These are phyloP conservation scores for Magnusiomyces tetraspermus DNA, from an alignment of 1,139 yeast species.

Conservation along the genomic window DNA sequence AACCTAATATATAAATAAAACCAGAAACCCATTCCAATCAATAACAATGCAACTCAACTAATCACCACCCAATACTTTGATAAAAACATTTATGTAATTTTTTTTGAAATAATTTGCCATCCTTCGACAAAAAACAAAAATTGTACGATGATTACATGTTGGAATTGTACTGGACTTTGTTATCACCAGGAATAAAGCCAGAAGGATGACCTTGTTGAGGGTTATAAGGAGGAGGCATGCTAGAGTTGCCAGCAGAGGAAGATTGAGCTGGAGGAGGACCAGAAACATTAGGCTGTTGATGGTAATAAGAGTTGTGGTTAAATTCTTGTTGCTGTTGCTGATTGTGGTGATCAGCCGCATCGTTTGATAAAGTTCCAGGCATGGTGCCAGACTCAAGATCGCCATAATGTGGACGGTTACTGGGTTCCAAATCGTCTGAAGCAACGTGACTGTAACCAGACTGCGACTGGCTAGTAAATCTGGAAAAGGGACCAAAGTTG, in stretches of 20 bases:
- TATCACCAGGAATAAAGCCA: slow-evolving; percentile 18
- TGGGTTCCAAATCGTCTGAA: not conserved
- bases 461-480: not conserved
- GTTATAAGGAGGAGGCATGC: slow-evolving; percentile 18
- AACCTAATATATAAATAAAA: too few species aligned
- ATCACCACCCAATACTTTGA: too few species aligned
- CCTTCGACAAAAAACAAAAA: too few species aligned
- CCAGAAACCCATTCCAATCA: too few species aligned
- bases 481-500: not conserved
- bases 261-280: not conserved
- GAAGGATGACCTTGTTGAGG: not conserved
- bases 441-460: slow-evolving; percentile 1
- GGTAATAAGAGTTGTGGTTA: not conserved
- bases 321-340: not conserved
- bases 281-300: not conserved
- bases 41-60: too few species aligned
- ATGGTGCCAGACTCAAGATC: slow-evolving; percentile 2
- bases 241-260: not conserved
- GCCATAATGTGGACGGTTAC: not conserved
- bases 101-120: too few species aligned
- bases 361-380: too few species aligned
- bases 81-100: too few species aligned
- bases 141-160: too few species aligned
- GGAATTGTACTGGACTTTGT: slow-evolving; percentile 21
- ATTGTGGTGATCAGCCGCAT: too few species aligned